Base-by-base conservation (phyloP, 495 filamentous ascomycete genomes). In the Opeltia flavorubescens region DNA sequence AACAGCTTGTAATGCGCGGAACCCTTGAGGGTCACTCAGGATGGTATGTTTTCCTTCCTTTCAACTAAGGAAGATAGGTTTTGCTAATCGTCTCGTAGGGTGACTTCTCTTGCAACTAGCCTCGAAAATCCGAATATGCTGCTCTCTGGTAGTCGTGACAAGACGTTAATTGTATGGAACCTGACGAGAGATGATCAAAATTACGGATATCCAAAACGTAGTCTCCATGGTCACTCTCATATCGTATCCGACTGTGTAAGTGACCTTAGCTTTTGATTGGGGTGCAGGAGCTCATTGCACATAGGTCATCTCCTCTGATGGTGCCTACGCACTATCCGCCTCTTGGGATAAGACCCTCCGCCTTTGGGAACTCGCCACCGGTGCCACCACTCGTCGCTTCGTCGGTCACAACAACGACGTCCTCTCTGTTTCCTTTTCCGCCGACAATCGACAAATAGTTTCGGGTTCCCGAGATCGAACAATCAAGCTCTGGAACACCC, bases 101-200 rank as follows among this genome's bases (percentile, higher is more conserved):
- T 75, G 62, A 75, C 71, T 52, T 73, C 60, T 71, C 78, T 99
- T 65, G 91, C 91, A 56, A 99, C 91, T 58, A 95, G 89, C 60
- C 80, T 95, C 70, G 91, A 99, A 81, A 99, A 96, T 83, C 93
- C 93, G 62, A 95, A 99, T 78, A 99, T 99, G 93, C 88, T 99
- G 63, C 83, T 99, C 55, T 99, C 91, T 50, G 88, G 77, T 59
- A 84, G 78, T 69, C 86, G 91, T 68, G 91, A 99, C 80, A 94
- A 96, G 80, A 86, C 85, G 59, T 75, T 99, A 65, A 99, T 99
- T 74, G 89, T 99, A 80, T 99, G 91, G 91, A 94, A 94, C 82
- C 81, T 99, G 58, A 96, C 91, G 69, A 89, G 91, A 69, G 91
- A 99, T 68, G 91, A 96, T 71, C 78, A 82, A 66, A 78, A 81